Evolutionary conservation across 306 rosid genomes (phyloP), one percentile per base, ranked within the genome.

Genomic region (Pyrus pyrifolia): DNA sequence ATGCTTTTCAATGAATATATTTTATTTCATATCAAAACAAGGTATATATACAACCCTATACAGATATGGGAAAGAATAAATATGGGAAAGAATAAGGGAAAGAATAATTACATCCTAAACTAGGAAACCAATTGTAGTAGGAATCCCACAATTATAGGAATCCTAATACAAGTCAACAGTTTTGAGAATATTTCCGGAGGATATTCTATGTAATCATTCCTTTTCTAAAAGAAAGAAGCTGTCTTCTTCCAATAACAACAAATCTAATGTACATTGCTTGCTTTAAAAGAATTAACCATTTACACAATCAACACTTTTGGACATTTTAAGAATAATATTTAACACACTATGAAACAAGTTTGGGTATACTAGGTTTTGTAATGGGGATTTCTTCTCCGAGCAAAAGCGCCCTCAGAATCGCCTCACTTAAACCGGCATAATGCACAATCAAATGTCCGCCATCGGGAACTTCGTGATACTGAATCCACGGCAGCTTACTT

Each of bases 371-470:
- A 68, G 91, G 90, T 81, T 69, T 69, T 87, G 76, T 85, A 87
- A 55, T 73, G 81, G 62, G 59, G 58, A 82, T 83, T 72, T 94
- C 91, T 83, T 94, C 93, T 72, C 97, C 93, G 67, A 92, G 93
- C 86, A 94, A 82, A 79, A 94, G 97, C 25, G 98, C 89, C 64
- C 84, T 92, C 59, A 94, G 76, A 85, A 94, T 90, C 63, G 89
- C 91, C 72, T 94, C 98, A 71, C 87, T 88, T 72, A 94, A 49
- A 49, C 98, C 97, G 70, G 79, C 69, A 72, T 94, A 94, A 76
- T 94, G 95, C 74, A 94, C 81, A 80, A 94, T 84, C 85, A 94
- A 83, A 85, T 94, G 98, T 8, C 98, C 98, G 49, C 98, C 98
- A 71, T 94, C 92, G 55, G 86, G 82, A 82, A 94, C 96, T 81